Percentiles rank a stretch among this genome's conserved stretches.
Conservation (phyloP, 83 land plant species). For the Isoetes engelmannii region DNA sequence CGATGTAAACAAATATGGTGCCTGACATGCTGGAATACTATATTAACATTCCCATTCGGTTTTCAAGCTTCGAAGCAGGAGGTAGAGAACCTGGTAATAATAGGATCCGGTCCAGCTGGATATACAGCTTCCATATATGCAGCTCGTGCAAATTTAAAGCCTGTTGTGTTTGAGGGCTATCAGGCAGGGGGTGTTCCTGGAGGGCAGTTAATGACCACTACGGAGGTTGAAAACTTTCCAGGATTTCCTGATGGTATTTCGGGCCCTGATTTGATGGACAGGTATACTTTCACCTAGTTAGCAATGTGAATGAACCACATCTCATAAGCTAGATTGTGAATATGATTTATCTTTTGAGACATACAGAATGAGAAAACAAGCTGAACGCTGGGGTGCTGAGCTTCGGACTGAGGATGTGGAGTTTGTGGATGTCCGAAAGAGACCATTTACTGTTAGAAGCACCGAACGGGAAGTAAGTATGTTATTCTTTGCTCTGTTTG, state of each 20-base stretch:
- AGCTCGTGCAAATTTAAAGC: constrained; percentile 93
- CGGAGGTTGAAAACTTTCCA: constrained; percentile 97
- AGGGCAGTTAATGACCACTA: constrained; percentile 96
- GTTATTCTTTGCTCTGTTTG: neutral
- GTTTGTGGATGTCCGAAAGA: constrained; percentile 56
- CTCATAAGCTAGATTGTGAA: no score
- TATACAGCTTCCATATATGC: constrained; percentile 97
- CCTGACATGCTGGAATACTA: no score
- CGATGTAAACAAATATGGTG: no score
- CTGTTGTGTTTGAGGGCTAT: constrained; percentile 87
- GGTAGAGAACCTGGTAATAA: constrained; percentile 83
- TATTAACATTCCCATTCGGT: neutral
- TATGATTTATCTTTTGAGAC: neutral
- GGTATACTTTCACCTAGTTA: constrained; percentile 26
- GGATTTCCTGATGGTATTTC: constrained; percentile 96
- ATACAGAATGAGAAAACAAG: constrained; percentile 79
- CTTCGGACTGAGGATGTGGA: constrained; percentile 89
- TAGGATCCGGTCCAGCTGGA: constrained; percentile 98
- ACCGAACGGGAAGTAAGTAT: constrained; percentile 74
- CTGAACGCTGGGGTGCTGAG: constrained; percentile 98
- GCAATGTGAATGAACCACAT: no score
- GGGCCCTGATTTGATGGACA: constrained; percentile 96
- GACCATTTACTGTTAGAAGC: constrained; percentile 75
- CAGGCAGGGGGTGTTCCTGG: constrained; percentile 96
- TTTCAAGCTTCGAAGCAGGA: constrained; percentile 33